Evolutionary conservation across 1,284 basidiomycete species (phyloP).

Genomic region (Cryptococcus depauperatus): DNA sequence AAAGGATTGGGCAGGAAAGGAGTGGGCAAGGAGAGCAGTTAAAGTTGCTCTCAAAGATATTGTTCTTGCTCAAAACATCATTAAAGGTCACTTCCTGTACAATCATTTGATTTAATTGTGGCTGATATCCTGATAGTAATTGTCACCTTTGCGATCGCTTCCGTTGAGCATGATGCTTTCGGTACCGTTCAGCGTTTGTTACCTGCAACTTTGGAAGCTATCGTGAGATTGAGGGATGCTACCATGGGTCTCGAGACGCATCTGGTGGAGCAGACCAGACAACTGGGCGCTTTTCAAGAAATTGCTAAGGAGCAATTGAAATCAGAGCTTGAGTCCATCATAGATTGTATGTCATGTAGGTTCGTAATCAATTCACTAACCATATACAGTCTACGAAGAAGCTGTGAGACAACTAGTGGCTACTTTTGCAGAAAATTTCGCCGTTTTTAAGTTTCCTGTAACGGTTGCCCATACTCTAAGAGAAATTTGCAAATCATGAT

Average conservation of each 20-base stretch:
- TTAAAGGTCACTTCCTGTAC: constrained; percentile 42
- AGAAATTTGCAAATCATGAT: constrained; percentile 31
- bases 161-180: constrained; percentile 37
- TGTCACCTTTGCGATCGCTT: constrained; percentile 27
- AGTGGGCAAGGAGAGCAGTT: constrained; percentile 28
- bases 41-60: constrained; percentile 21
- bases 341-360: constrained; percentile 10
- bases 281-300: constrained; percentile 12
- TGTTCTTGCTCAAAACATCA: constrained; percentile 19
- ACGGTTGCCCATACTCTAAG: constrained; percentile 24
- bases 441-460: constrained; percentile 35
- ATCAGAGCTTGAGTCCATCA: constrained; percentile 4
- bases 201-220: constrained; percentile 36
- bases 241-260: constrained; percentile 15
- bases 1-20: constrained; percentile 24
- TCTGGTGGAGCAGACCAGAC: constrained; percentile 11
- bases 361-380: background rate
- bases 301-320: constrained; percentile 8
- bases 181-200: constrained; percentile 38
- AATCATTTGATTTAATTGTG: background rate
- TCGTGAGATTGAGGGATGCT: constrained; percentile 28
- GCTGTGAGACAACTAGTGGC: constrained; percentile 26
- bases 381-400: constrained; percentile 17
- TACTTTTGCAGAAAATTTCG: constrained; percentile 29
- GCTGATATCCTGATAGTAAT: constrained; percentile 18